These are phyloP conservation scores for Asterophora parasitica DNA, from an alignment of 768 basidiomycete species.

Conservation along the genomic window DNA sequence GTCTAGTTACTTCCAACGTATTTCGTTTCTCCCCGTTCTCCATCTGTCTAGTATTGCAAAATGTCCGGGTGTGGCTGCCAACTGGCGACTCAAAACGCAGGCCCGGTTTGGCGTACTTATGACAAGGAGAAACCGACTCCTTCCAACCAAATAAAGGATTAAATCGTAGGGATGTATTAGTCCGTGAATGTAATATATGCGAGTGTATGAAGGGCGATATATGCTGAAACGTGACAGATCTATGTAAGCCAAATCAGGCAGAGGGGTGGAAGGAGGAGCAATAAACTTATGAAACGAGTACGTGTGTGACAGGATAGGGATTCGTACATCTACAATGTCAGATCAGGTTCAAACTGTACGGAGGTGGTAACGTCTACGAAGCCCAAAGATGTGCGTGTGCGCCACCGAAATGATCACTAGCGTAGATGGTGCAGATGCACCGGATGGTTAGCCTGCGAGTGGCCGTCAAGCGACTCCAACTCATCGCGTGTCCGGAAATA, in stretches of 20 bases:
- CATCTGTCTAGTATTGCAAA: not conserved
- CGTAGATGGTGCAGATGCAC: slow-evolving; percentile 5
- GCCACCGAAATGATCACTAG: not conserved
- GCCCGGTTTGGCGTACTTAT: slow-evolving; percentile 40
- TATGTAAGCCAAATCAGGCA: too few relatives aligned
- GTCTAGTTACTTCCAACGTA: too few relatives aligned
- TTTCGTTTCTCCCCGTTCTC: too few relatives aligned
- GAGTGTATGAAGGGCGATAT: too few relatives aligned
- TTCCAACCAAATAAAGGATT: slow-evolving; percentile 23
- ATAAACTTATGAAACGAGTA: not conserved
- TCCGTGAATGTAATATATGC: too few relatives aligned
- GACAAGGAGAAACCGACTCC: slow-evolving; percentile 28
- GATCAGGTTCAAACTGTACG: not conserved
- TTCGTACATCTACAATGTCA: not conserved
- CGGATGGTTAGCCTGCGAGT: not conserved
- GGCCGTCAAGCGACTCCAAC: not conserved
- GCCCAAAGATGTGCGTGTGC: not conserved
- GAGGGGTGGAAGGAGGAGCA: too few relatives aligned
- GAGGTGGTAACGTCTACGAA: slow-evolving; percentile 3
- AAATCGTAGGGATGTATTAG: too few relatives aligned
- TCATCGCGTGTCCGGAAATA: slow-evolving; percentile 51
- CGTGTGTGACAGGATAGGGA: not conserved
- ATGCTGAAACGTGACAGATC: too few relatives aligned
- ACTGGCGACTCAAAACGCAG: slow-evolving; percentile 6
- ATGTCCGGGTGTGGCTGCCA: slow-evolving; percentile 13